Conservation (phyloP, 2,329 filamentous ascomycete genomes). For the Anisogramma anomala region DNA sequence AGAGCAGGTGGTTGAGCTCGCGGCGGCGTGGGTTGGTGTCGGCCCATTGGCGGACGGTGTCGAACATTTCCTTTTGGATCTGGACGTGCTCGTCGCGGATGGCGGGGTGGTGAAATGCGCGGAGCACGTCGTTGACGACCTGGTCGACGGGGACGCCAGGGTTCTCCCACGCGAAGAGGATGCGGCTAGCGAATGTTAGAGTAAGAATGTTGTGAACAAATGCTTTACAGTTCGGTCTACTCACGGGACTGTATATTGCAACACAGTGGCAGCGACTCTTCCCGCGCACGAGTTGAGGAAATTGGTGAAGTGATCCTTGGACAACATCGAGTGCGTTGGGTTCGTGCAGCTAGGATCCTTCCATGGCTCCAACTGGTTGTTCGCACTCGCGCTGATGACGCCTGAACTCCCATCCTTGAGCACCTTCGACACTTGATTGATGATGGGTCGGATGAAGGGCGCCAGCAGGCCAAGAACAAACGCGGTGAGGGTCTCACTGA, state of each 20-base stretch:
- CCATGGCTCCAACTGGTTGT: constrained; percentile 72
- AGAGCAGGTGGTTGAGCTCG: constrained; percentile 63
- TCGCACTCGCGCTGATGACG: constrained; percentile 54
- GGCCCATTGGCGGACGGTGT: constrained; percentile 72
- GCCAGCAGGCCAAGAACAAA: constrained; percentile 86
- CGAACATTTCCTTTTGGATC: constrained; percentile 81
- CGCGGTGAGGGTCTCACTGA: constrained; percentile 82
- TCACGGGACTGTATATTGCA: constrained; percentile 77
- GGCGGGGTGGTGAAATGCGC: constrained; percentile 84
- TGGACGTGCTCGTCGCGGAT: constrained; percentile 64
- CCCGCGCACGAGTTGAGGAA: constrained; percentile 68
- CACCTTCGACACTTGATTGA: constrained; percentile 70
- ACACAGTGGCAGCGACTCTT: constrained; percentile 58
- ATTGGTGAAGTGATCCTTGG: constrained; percentile 77
- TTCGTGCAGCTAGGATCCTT: constrained; percentile 63
- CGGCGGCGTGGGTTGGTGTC: constrained; percentile 55
- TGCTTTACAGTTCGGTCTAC: too few relatives aligned
- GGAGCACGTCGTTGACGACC: constrained; percentile 68
- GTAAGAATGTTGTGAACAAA: too few relatives aligned
- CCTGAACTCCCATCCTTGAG: constrained; percentile 77
- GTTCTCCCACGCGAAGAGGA: constrained; percentile 91
- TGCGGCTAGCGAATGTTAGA: constrained; percentile 38
- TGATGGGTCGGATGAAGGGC: constrained; percentile 85
- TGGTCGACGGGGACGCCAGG: constrained; percentile 70
- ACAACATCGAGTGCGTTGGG: constrained; percentile 72